Evolutionary conservation across 1,284 basidiomycete genomes (phyloP).

Genomic region (Melampsora occidentalis): DNA sequence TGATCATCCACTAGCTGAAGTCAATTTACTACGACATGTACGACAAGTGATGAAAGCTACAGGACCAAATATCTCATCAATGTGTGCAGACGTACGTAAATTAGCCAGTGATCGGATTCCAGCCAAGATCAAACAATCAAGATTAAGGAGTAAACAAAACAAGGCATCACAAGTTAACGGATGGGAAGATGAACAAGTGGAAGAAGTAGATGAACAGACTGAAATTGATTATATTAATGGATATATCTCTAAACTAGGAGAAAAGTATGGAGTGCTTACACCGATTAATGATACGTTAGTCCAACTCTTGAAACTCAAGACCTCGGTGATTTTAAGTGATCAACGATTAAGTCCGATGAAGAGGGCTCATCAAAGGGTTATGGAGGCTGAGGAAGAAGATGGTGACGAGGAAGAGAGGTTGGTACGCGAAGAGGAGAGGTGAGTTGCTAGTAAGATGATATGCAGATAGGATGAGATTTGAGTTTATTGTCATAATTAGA

Average conservation of each 20-base stretch:
- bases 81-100: slow-evolving; percentile 62
- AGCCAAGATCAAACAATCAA: slow-evolving; percentile 13
- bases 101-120: slow-evolving; percentile 12
- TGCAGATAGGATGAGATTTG: too few species aligned
- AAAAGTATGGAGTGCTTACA: slow-evolving; percentile 63
- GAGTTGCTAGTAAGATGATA: too few species aligned
- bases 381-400: neutral
- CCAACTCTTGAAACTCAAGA: slow-evolving; percentile 63
- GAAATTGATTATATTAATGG: slow-evolving; percentile 74
- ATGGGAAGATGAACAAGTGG: slow-evolving; percentile 57
- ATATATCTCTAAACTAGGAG: slow-evolving; percentile 69
- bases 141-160: neutral
- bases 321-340: slow-evolving; percentile 34
- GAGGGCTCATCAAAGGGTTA: neutral
- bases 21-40: slow-evolving; percentile 57
- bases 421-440: too few species aligned
- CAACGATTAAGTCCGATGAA: neutral
- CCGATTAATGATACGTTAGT: slow-evolving; percentile 65
- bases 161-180: slow-evolving; percentile 45
- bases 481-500: too few species aligned
- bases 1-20: slow-evolving; percentile 49
- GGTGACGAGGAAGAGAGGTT: neutral
- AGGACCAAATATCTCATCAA: slow-evolving; percentile 69
- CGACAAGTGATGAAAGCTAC: slow-evolving; percentile 63
- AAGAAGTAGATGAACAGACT: slow-evolving; percentile 33